Evolutionary conservation across 1,139 yeast genomes (phyloP), one percentile per base, ranked within the genome.

Genomic region (Blastobotrys persicus): DNA sequence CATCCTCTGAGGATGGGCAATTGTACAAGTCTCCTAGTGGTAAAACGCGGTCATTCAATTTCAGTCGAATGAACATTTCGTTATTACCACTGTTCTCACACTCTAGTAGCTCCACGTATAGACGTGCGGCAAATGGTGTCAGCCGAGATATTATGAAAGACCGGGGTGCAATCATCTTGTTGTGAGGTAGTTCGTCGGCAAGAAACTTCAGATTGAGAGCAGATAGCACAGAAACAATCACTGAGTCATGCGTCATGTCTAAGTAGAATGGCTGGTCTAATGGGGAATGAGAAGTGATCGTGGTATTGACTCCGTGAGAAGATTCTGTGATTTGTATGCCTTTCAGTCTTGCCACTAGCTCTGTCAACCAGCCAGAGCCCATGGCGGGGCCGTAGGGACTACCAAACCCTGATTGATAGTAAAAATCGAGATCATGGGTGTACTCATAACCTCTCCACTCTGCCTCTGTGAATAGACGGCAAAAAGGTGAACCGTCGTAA

Each of bases 381-480:
- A 64, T 63, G 2, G 76, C 75, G 7, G 70, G 63, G 2, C 72
- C 73, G 11, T 65, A 66, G 12, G 63, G 59, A 6, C 70, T 59
- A 9, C 75, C 75, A 55, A 70, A 67, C 4, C 72, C 69, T 11
- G 60, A 49, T 35, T 60, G 59, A 62, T 70, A 76, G 63, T 71
- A 76, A 57, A 72, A 73, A 53, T 62, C 64, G 37, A 77, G 62
- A 48, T 76, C 80, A 5, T 59, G 59, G 16, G 70, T 68, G 63
- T 77, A 77, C 53, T 74, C 77, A 59, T 69, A 74, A 17, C 75
- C 76, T 44, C 77, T 65, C 74, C 76, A 76, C 55, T 77, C 81
- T 35, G 70, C 70, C 55, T 72, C 74, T 26, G 79, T 74, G 61
- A 77, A 77, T 50, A 75, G 64, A 48, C 67, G 70, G 59, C 81